Base-by-base conservation (phyloP, 108 stramenopile species). In the Fragilaria crotonensis region DNA sequence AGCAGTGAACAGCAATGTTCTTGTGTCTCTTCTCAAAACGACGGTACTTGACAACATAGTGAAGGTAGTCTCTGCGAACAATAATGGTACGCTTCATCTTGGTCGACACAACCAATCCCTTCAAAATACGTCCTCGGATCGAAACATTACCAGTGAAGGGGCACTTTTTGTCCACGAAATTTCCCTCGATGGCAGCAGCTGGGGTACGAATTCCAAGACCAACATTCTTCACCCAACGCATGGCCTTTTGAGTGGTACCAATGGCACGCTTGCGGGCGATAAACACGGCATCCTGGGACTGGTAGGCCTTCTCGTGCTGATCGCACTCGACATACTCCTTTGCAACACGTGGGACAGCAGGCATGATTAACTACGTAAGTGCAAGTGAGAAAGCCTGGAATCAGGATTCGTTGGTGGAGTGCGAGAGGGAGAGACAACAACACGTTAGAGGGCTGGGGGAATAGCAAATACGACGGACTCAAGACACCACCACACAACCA, bases 201-300 rank as follows among this genome's bases (percentile, higher is more conserved):
- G 99, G 99, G 52, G 97, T 99, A 87, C 98, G 98, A 94, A 99
- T 94, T 47, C 97, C 99, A 46, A 99, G 94, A 64, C 99, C 99
- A 51, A 99, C 90, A 64, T 75, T 88, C 73, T 90, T 90, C 19
- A 89, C 86, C 66, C 82, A 99, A 30, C 99, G 90, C 93, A 96
- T 92, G 64, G 93, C 81, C 88, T 95, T 95, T 48, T 76, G 71
- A 45, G 67, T 57, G 54, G 67, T 79, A 59, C 70, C 82, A 59
- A 93, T 71, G 29, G 70, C 71, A 62, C 93, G 92, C 92, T 98
- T 99, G 50, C 91, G 88, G 53, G 91, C 96, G 48, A 97, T 84
- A 78, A 99, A 99, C 75, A 99, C 77, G 56, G 94, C 96, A 90
- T 95, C 96, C 83, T 99, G 98, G 83, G 90, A 85, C 81, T 98